A percentile compares a stretch with the other conserved stretches of the same genome.
These are phyloP conservation scores for Colletotrichum kahawae DNA, from an alignment of 2,329 filamentous ascomycete genomes.

Conservation along the genomic window DNA sequence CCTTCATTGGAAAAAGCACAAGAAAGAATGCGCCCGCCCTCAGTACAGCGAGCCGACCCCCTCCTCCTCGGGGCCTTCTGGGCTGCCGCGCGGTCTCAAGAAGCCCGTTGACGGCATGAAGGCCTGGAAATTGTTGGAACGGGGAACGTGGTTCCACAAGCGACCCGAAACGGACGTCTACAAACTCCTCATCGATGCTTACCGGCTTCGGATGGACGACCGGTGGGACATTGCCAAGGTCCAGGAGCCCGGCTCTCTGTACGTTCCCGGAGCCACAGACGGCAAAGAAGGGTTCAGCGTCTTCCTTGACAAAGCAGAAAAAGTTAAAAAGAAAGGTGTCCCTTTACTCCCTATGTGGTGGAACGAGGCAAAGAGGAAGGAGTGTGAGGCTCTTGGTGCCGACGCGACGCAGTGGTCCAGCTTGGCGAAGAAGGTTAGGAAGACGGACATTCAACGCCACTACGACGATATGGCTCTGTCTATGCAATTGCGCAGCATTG, in stretches of 20 bases:
- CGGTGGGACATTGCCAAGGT: conserved; percentile 27
- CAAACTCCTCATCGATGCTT: conserved; percentile 50
- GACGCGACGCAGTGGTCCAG: conserved; percentile 30
- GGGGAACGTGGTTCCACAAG: conserved; percentile 46
- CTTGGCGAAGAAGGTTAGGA: conserved; percentile 32
- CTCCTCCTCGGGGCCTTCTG: no score
- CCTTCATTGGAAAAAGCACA: no score
- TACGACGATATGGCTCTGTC: conserved; percentile 49
- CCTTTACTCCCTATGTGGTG: conserved; percentile 51
- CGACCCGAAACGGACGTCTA: conserved; percentile 49
- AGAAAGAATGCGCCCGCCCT: no score
- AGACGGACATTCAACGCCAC: conserved; percentile 41
- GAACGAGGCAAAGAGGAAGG: conserved; percentile 38
- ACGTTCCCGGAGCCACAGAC: conserved; percentile 24
- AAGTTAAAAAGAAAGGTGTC: conserved; percentile 6
- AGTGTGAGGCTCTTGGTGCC: conserved; percentile 42
- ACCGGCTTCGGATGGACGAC: conserved; percentile 49
- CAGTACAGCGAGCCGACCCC: no score
- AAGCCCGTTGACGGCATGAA: background rate
- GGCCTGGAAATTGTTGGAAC: conserved; percentile 40
- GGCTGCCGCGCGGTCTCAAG: background rate
- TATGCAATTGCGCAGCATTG: conserved; percentile 57
- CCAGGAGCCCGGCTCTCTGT: background rate
- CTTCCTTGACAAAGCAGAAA: conserved; percentile 35
- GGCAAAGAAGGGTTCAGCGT: conserved; percentile 35